A percentile compares a stretch with the other conserved stretches of the same genome.
phyloP scores from a whole-genome alignment of 208 protist genomes.

The Angomonas deanei region DNA sequence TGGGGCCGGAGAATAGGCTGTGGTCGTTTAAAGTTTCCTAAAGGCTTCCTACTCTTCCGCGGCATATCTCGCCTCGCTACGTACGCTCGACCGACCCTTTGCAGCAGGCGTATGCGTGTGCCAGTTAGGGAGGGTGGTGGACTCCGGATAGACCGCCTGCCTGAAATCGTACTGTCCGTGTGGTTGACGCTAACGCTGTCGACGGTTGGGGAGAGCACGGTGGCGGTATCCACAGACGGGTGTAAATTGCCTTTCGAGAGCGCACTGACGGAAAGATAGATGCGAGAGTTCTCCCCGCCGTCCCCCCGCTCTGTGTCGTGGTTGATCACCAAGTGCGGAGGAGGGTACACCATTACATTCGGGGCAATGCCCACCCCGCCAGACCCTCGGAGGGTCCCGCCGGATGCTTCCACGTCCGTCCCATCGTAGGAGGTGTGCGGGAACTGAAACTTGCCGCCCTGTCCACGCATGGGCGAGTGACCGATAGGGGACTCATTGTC shows the following conservation, averaged over 20 bases:
- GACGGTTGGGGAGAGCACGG: no score
- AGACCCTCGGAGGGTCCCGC: neutral
- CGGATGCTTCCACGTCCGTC: no score
- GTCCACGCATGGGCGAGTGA: neutral
- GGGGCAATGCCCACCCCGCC: neutral
- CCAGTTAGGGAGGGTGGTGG: no score
- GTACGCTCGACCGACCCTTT: slow-evolving; percentile 35
- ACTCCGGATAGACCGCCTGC: no score
- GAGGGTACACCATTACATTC: neutral
- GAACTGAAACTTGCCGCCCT: neutral
- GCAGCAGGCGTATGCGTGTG: slow-evolving; percentile 1
- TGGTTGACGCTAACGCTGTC: no score
- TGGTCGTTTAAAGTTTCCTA: no score
- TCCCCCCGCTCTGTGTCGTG: neutral
- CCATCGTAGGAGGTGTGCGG: no score
- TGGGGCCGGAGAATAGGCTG: neutral
- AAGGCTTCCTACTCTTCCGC: neutral
- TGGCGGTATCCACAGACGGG: no score
- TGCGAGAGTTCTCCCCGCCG: neutral
- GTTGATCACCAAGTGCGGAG: neutral
- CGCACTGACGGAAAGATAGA: neutral
- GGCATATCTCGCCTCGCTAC: slow-evolving; percentile 9
- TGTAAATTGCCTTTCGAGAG: neutral
- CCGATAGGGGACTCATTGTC: neutral
- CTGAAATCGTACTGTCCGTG: slow-evolving; percentile 10